Base-by-base conservation (phyloP, 768 basidiomycete genomes). In the Pulveroboletus sp. region DNA sequence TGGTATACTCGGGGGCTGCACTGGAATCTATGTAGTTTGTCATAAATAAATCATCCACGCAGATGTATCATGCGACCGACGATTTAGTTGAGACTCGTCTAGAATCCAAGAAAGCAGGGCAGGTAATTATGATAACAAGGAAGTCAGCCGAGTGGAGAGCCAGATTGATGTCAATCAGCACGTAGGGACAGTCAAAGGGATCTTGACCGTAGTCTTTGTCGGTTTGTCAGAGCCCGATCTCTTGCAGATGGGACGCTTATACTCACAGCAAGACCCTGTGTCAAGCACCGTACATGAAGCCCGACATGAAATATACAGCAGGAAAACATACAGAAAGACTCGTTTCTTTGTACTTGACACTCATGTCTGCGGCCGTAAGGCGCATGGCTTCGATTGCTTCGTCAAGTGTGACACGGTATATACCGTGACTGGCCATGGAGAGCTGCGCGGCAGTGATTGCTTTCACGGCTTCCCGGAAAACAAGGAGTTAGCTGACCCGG, bases 321-420 rank as follows among this genome's bases (percentile, higher is more conserved):
- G 17, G 24, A 37, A 52, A 32, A 71, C 84, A 56, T 62, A 88
- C 92, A 36, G 90, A 91, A 56, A 97, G 79, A 68, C 88, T 91
- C 0, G 93, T 97, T 70, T 97, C 93, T 65, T 95, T 96, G 67
- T 95, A 94, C 67, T 93, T 92, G 57, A 87, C 80, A 54, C 89
- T 92, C 92, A 95, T 95, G 66, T 93, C 90, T n/a, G 80, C 76
- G 26, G 94, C 93, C 6, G 93, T 96, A 42, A 95, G 65, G 21
- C 90, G 77, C 91, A 95, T 95, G 5, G 93, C 93, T 67, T 92
- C 90, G 48, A 97, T 96, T 2, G 93, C 94, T 67, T 96, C 92
- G 64, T 97, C 94, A 17, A 97, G 75, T 0, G 85, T 86, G 32
- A 94, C 92, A 31, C 84, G 81, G 60, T 92, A 92, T 12, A 89